Conservation (phyloP, 2,329 filamentous ascomycete species). For the Cryoendolithus antarcticus region DNA sequence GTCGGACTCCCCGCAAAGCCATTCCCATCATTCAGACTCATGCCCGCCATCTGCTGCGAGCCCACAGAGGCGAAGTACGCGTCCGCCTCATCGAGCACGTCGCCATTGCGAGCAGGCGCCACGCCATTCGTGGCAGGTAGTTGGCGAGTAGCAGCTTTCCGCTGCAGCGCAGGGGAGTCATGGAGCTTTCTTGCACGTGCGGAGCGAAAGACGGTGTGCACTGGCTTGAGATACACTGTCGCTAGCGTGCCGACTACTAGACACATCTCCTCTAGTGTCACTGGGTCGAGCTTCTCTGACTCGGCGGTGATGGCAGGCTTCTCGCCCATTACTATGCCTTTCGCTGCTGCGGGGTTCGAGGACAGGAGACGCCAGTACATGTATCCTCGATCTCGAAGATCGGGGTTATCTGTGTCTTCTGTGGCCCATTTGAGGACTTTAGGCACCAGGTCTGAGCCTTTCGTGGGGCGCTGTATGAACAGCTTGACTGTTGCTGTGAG, state of each 20-base stretch:
- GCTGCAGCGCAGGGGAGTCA: conserved; percentile 78
- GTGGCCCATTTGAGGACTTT: conserved; percentile 97
- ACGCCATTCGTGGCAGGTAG: conserved; percentile 32
- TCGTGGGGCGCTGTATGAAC: conserved; percentile 92
- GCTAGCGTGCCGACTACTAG: conserved; percentile 90
- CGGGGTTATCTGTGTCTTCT: conserved; percentile 95
- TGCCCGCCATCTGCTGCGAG: conserved; percentile 56
- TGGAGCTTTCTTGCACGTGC: conserved; percentile 68
- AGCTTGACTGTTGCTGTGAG: conserved; percentile 95
- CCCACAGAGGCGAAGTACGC: conserved; percentile 81
- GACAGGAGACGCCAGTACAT: conserved; percentile 99
- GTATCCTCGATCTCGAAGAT: conserved; percentile 88
- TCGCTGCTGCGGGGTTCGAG: conserved; percentile 77
- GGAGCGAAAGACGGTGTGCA: conserved; percentile 89
- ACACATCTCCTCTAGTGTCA: conserved; percentile 92
- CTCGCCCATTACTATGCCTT: conserved; percentile 86
- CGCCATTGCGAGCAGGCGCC: conserved; percentile 9
- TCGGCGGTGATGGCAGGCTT: conserved; percentile 95
- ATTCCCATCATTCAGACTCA: conserved; percentile 50
- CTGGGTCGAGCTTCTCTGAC: conserved; percentile 81
- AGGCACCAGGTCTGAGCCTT: conserved; percentile 84
- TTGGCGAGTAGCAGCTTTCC: conserved; percentile 32
- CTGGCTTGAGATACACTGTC: conserved; percentile 94
- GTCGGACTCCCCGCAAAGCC: conserved; percentile 30
- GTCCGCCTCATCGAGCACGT: conserved; percentile 62